Evolutionary conservation across 108 stramenopile genomes (phyloP), one percentile per base, ranked within the genome.

Genomic region (Cyclostephanos tholiformis): DNA sequence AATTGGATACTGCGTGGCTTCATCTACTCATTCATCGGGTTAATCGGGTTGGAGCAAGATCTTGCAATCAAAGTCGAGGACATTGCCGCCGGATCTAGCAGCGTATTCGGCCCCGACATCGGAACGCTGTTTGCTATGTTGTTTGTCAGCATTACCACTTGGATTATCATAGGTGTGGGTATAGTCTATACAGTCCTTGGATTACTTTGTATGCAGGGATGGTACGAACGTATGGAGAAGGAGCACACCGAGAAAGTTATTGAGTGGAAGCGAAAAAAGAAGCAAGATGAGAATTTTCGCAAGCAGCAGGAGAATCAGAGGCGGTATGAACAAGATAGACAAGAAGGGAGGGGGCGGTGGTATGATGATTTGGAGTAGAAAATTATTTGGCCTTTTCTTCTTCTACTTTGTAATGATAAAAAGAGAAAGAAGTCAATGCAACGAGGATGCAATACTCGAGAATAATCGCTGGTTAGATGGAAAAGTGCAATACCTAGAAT

Each of bases 21-120:
- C 52, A 36, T 94, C 38, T 94, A 94, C 58, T 82, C 90, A 63
- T 94, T 94, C 58, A 69, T 94, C 59, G 93, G 93, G 16, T 59
- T 94, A 49, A 77, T 88, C 48, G 86, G 91, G 16, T 67, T 85
- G 80, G 93, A 91, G 49, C 87, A 91, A 62, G 83, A 88, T 52
- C 72, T 85, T 14, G 86, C 85, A 13, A 86, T 87, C 29, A 82
- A 77, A 26, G 79, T 89, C 3, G 61, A 86, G 60, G 82, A 85
- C 49, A 82, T 83, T 23, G 59, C 86, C 7, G 56, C 64, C 6
- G 55, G 71, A 23, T 17, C 63, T 0, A 26, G 71, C 25, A 82
- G 77, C 44, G 70, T 81, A 51, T 55, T 81, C 7, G 80, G 82
- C 35, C 77, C 82, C 0, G 77, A 82, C 41, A 69, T 67, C 29